Percentiles rank a stretch among this genome's conserved stretches.
phyloP scores from a whole-genome alignment of 148 eudicot genomes.

The Rhododendron kiyosumense region DNA sequence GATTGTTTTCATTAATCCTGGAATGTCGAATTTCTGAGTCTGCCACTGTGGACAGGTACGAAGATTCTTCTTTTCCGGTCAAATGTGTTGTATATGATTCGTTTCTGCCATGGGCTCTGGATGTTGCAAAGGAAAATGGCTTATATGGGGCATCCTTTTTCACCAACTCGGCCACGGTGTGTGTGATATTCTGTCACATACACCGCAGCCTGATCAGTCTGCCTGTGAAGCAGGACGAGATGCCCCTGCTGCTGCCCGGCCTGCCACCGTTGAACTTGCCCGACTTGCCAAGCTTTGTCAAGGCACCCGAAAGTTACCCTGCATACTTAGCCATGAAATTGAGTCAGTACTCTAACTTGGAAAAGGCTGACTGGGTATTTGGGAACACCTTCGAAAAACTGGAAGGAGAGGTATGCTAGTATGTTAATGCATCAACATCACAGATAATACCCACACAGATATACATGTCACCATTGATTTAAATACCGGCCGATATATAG shows the following conservation, averaged over 20 bases:
- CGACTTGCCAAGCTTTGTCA: conserved; percentile 41
- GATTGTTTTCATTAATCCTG: neutral
- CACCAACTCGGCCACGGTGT: conserved; percentile 55
- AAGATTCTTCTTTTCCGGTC: conserved; percentile 24
- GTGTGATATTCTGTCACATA: conserved; percentile 36
- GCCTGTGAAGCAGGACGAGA: conserved; percentile 30
- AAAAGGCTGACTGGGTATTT: conserved; percentile 46
- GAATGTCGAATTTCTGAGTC: neutral
- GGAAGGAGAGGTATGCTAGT: conserved; percentile 41
- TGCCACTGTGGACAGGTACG: neutral
- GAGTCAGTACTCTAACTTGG: conserved; percentile 47
- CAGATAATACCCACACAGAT: too few species aligned
- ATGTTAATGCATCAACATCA: too few species aligned
- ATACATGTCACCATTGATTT: too few species aligned
- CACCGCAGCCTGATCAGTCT: conserved; percentile 28
- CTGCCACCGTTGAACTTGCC: conserved; percentile 31
- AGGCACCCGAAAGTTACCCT: conserved; percentile 52
- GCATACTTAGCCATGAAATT: conserved; percentile 61
- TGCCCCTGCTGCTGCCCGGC: conserved; percentile 26
- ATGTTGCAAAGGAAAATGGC: conserved; percentile 49
- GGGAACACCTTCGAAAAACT: conserved; percentile 48
- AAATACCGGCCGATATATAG: too few species aligned
- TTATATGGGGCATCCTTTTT: conserved; percentile 50
- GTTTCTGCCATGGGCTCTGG: conserved; percentile 66
- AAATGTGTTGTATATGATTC: conserved; percentile 53